Evolutionary conservation across 2,329 filamentous ascomycete genomes (phyloP).

Genomic region (Fusarium decemcellulare): DNA sequence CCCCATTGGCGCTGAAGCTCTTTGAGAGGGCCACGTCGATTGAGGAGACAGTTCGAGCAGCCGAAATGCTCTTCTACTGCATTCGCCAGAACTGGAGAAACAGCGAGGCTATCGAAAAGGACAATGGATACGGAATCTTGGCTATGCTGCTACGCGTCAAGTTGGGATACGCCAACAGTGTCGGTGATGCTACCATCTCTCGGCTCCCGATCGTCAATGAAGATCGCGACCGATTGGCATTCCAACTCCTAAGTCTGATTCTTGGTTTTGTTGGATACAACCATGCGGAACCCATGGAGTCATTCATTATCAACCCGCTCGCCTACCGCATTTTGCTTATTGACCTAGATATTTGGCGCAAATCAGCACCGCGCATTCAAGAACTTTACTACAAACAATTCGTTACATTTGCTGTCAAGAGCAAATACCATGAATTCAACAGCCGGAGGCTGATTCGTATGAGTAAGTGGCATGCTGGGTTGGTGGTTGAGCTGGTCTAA

Average conservation of each 20-base stretch:
- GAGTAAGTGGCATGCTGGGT: slow-evolving; percentile 70
- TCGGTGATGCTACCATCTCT: slow-evolving; percentile 49
- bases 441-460: slow-evolving; percentile 88
- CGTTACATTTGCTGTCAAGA: slow-evolving; percentile 86
- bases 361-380: slow-evolving; percentile 81
- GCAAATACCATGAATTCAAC: slow-evolving; percentile 95
- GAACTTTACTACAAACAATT: slow-evolving; percentile 96
- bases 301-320: slow-evolving; percentile 94
- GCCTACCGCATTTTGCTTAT: slow-evolving; percentile 94
- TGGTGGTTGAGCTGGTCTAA: slow-evolving; percentile 22
- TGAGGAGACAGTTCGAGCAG: slow-evolving; percentile 80
- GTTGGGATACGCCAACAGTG: slow-evolving; percentile 68
- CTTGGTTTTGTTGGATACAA: slow-evolving; percentile 93
- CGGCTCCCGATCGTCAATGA: slow-evolving; percentile 64
- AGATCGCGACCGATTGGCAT: slow-evolving; percentile 68
- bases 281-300: slow-evolving; percentile 82
- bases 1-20: slow-evolving; percentile 86
- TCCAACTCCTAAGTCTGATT: slow-evolving; percentile 81
- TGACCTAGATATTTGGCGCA: slow-evolving; percentile 94
- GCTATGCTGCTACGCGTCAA: slow-evolving; percentile 88
- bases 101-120: slow-evolving; percentile 97
- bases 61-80: slow-evolving; percentile 87
- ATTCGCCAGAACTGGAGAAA: slow-evolving; percentile 96
- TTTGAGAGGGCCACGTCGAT: slow-evolving; percentile 81
- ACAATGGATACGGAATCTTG: slow-evolving; percentile 92